Conservation (phyloP, 164 flowering plant species). For the Pachysandra terminalis region DNA sequence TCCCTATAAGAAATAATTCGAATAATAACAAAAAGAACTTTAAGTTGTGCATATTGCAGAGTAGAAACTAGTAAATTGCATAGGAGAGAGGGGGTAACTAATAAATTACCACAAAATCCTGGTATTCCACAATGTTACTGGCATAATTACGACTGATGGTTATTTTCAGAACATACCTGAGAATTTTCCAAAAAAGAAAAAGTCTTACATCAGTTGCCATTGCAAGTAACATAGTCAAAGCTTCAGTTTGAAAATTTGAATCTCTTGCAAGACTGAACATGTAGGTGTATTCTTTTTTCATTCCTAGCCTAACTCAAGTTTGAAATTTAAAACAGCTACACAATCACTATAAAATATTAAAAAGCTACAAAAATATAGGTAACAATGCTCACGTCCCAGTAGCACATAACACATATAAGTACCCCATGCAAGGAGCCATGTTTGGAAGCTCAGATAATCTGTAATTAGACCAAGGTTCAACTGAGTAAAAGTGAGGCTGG, state of each 20-base stretch:
- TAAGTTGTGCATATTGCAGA: background rate
- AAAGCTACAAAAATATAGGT: too few relatives aligned
- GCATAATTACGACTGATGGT: slow-evolving; percentile 84
- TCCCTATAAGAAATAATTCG: background rate
- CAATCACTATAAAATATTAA: too few relatives aligned
- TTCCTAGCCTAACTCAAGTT: too few relatives aligned
- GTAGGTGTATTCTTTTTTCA: too few relatives aligned
- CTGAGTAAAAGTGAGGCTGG: background rate
- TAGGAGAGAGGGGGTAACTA: background rate
- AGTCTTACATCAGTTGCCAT: background rate
- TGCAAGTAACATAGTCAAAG: background rate
- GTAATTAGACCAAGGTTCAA: too few relatives aligned
- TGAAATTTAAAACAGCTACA: too few relatives aligned
- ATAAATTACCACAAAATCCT: slow-evolving; percentile 75
- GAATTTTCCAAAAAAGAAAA: slow-evolving; percentile 8
- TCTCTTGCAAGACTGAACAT: too few relatives aligned
- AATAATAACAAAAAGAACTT: background rate
- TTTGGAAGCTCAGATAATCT: background rate
- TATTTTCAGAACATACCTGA: slow-evolving; percentile 87
- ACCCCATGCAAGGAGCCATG: background rate
- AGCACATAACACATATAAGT: background rate
- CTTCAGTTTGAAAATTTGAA: background rate
- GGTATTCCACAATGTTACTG: slow-evolving; percentile 76
- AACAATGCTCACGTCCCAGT: too few relatives aligned
- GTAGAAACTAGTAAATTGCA: background rate